Evolutionary conservation across 2,329 filamentous ascomycete species (phyloP), one percentile per base, ranked within the genome.

Genomic region (Madurella mycetomatis): DNA sequence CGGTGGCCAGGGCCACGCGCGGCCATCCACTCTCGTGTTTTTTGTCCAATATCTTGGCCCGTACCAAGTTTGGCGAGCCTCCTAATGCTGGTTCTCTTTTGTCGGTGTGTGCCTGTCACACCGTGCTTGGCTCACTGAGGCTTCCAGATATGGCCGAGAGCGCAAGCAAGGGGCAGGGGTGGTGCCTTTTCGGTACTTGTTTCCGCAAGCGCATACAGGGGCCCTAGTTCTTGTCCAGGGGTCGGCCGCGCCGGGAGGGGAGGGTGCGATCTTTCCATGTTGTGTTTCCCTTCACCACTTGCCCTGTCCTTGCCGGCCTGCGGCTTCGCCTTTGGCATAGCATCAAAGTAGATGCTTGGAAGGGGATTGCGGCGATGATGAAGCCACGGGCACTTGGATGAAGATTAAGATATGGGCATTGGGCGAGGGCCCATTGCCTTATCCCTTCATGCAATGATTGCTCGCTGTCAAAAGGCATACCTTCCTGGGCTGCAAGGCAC

Each of bases 151-250:
- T 42, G 45, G 49, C 34, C 39, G 37, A 47, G 37, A 49, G 47
- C 44, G 18, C 30, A 37, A 40, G 44, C 43, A 34, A 40, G n/a
- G 44, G 41, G 42, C 43, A 51, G 43, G 41, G 43, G 44, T 46
- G 47, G 40, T 53, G 48, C 49, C 46, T 50, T 56, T 59, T 61
- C 59, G 59, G 60, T 62, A 61, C 57, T 60, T 60, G 51, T 45
- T 61, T 60, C 59, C 57, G 55, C 52, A 59, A 58, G 54, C 60
- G 49, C 47, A 43, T 16, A 47, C 49, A 48, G 47, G 55, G 55
- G 39, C 34, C 25, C 43, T 48, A 44, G 41, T 30, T 46, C 44
- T 30, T 15, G 32, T 41, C 42, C 53, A 41, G 45, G 47, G 47
- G 46, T 39, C 34, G 44, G 54, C 49, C 52, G 52, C 43, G 19